Percentiles rank a stretch among this genome's conserved stretches.
Evolutionary conservation across 225 moss, liverwort and hornwort genomes (phyloP).

Genomic region (Polytrichum formosum): DNA sequence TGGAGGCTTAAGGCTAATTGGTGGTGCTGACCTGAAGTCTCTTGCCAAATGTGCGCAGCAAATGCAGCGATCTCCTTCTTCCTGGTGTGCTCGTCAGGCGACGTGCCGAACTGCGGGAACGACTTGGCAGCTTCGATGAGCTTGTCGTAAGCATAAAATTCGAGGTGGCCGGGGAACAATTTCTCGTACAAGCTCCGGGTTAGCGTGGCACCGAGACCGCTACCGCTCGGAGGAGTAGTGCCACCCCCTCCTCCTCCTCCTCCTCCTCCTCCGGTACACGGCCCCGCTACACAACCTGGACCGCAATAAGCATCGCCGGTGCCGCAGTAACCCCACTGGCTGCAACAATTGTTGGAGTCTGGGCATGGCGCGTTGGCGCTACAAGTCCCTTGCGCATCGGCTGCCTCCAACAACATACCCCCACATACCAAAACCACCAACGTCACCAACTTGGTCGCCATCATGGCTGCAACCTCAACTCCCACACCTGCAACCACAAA

Average conservation of each 20-base stretch:
- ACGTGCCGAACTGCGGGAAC: constrained; percentile 14
- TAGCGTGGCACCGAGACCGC: constrained; percentile 10
- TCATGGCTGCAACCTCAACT: too few species aligned
- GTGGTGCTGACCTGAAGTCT: constrained; percentile 4
- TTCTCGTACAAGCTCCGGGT: neutral
- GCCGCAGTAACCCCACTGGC: constrained; percentile 25
- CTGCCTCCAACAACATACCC: constrained; percentile 2
- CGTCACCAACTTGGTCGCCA: neutral
- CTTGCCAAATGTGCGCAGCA: constrained; percentile 8
- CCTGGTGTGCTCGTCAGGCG: neutral
- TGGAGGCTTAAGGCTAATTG: too few species aligned
- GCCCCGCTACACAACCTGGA: constrained; percentile 10
- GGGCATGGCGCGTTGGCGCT: constrained; percentile 10
- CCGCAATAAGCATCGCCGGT: neutral
- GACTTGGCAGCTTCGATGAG: constrained; percentile 14
- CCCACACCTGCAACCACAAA: too few species aligned
- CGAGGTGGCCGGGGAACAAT: constrained; percentile 15
- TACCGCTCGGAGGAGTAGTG: neutral
- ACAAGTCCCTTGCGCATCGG: constrained; percentile 26
- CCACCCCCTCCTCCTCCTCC: too few species aligned
- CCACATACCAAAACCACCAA: constrained; percentile 6
- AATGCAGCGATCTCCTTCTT: constrained; percentile 7
- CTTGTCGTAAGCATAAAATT: constrained; percentile 28
- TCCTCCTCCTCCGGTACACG: constrained; percentile 16
- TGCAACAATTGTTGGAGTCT: constrained; percentile 16